Base-by-base conservation (phyloP, 192 early-diverging fungal species). In the Backusella morwellensis region DNA sequence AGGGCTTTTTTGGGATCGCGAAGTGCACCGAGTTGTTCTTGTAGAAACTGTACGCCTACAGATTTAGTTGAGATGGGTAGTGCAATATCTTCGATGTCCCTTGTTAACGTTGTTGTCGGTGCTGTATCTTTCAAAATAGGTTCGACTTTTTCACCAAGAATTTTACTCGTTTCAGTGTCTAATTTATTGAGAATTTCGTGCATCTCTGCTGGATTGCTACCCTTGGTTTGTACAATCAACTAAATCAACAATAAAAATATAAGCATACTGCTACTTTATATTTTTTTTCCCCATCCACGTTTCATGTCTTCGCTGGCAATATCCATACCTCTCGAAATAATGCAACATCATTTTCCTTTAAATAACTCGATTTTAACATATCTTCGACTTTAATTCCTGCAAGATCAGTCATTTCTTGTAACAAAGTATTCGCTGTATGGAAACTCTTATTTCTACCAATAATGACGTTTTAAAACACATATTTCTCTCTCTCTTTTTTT, bases 41-140 rank as follows among this genome's bases (percentile, higher is more conserved):
- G 86, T 34, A 99, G 86, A 66, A 97, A 88, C 34, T 84, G 81
- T 34, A 97, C 92, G 29, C 97, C 97, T 11, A 90, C 70, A 32
- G 94, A 86, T 41, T 92, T 26, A 40, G 83, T 72, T 15, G 70
- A 35, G 0, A 66, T 9, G 0, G 73, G 67, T 56, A 73, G 70
- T 12, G 76, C 73, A 0, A 81, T 71, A 36, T 75, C 1, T 50
- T 78, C 72, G 1, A 70, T 4, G 14, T 41, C 35, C 4, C 23
- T 34, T 71, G 34, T 4, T 36, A 41, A 3, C 5, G 11, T 32
- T 5, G 38, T 11, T n/a, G 59, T 42, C n/a, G 47, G 50, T 2
- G 54, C 29, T 11, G 50, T 42, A n/a, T 35, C 35, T 3, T 68
- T 34, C 38, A 56, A 21, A 36, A 68, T 68, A 17, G 66, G 50